Evolutionary conservation across 2,329 filamentous ascomycete genomes (phyloP).

Genomic region (Exophiala oligosperma): DNA sequence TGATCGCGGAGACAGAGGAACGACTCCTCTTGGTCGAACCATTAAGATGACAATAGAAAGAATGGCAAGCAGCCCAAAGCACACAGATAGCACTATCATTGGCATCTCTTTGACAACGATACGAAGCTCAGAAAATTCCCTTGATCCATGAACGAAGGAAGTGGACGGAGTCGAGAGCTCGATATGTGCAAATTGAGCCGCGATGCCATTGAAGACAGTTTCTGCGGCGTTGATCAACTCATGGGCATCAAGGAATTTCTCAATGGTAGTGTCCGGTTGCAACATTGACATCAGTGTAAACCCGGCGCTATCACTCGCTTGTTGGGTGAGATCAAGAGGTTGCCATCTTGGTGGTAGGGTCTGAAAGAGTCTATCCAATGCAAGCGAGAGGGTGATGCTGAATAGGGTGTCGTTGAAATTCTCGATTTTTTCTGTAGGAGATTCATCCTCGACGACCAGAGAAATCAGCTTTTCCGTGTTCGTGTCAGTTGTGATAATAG

Average conservation of each 20-base stretch:
- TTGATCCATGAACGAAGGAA: not conserved
- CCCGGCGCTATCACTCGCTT: not conserved
- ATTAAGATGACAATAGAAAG: not conserved
- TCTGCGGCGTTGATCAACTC: conserved; percentile 1
- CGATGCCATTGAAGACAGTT: conserved; percentile 19
- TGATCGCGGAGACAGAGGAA: no score
- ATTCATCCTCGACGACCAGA: not conserved
- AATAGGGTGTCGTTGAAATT: not conserved
- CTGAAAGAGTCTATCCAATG: not conserved
- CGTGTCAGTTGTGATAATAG: not conserved
- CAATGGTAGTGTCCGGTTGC: not conserved
- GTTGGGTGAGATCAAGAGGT: not conserved
- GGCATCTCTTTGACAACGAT: not conserved
- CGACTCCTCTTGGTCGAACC: not conserved
- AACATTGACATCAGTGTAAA: not conserved
- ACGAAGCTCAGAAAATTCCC: not conserved
- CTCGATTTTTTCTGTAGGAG: not conserved
- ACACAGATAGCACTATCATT: not conserved
- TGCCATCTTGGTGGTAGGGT: not conserved
- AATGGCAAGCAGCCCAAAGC: not conserved
- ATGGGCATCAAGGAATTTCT: not conserved
- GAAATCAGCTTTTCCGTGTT: not conserved
- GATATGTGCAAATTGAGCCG: conserved; percentile 12
- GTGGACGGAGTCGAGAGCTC: conserved; percentile 1
- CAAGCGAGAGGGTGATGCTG: not conserved